phyloP scores from a whole-genome alignment of 768 basidiomycete genomes.

The Termitomyces sp. region DNA sequence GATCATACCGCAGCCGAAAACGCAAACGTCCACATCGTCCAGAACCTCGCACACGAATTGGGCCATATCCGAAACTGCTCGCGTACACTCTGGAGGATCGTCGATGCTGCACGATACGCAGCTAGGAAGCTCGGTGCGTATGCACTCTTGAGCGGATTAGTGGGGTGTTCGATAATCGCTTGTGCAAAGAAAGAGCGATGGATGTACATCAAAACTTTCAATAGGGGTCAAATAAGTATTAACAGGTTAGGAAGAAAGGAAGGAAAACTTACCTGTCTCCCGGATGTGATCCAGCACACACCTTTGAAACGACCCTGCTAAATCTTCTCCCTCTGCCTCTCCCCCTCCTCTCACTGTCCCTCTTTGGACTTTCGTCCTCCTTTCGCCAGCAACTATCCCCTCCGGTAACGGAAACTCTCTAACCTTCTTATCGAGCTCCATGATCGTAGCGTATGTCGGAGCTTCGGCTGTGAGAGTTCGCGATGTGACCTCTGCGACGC shows the following conservation, averaged over 20 bases:
- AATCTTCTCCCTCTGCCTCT: constrained; percentile 14
- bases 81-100: constrained; percentile 45
- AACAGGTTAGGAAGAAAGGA: neutral
- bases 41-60: constrained; percentile 46
- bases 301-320: constrained; percentile 36
- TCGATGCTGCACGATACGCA: constrained; percentile 51
- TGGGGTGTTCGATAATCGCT: constrained; percentile 62
- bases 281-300: constrained; percentile 45
- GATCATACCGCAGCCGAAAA: constrained; percentile 47
- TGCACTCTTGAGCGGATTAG: constrained; percentile 58
- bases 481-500: constrained; percentile 57
- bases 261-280: constrained; percentile 33
- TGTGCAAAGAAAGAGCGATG: constrained; percentile 69
- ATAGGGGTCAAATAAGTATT: neutral
- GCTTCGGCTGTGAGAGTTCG: constrained; percentile 60
- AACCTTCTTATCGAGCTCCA: constrained; percentile 65
- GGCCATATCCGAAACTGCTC: constrained; percentile 45
- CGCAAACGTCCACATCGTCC: constrained; percentile 59
- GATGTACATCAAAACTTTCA: constrained; percentile 52
- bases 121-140: constrained; percentile 65
- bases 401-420: constrained; percentile 43
- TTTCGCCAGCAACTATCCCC: constrained; percentile 2
- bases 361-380: neutral
- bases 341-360: neutral
- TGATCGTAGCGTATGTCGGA: constrained; percentile 57